phyloP scores from a whole-genome alignment of 225 moss, liverwort and hornwort genomes.

The Polytrichum commune region DNA sequence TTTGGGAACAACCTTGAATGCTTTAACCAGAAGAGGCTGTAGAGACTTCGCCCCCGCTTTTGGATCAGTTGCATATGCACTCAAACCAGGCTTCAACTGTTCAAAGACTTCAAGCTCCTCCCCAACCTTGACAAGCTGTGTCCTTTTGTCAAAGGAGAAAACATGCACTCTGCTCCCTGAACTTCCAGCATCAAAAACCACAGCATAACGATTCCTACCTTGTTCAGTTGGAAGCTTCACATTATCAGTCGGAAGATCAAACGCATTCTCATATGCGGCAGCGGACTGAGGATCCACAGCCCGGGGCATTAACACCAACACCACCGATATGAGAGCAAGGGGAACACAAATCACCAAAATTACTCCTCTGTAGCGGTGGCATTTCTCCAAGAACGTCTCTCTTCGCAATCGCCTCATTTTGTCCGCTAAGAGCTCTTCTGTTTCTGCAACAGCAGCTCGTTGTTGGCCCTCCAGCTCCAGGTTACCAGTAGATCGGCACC shows the following conservation, averaged over 20 bases:
- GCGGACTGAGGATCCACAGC: constrained; percentile 36
- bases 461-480: constrained; percentile 48
- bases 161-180: constrained; percentile 97
- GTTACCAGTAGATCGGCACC: constrained; percentile 38
- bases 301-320: constrained; percentile 87
- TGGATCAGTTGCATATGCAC: constrained; percentile 73
- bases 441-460: constrained; percentile 18
- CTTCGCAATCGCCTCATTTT: constrained; percentile 87
- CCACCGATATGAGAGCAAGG: constrained; percentile 73
- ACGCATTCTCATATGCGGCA: constrained; percentile 28
- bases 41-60: constrained; percentile 76
- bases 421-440: constrained; percentile 28
- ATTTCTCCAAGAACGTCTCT: constrained; percentile 78
- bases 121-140: constrained; percentile 76
- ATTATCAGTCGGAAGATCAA: constrained; percentile 47
- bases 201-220: constrained; percentile 64
- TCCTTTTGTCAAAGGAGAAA: constrained; percentile 71
- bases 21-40: constrained; percentile 53
- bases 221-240: constrained; percentile 13
- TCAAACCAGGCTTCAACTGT: constrained; percentile 83
- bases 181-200: constrained; percentile 95
- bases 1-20: constrained; percentile 64
- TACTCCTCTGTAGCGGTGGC: constrained; percentile 88
- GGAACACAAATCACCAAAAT: constrained; percentile 83
- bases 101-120: constrained; percentile 54